These are phyloP conservation scores for Solanum chiquidenum DNA, from an alignment of 257 asterid species.

Conservation along the genomic window DNA sequence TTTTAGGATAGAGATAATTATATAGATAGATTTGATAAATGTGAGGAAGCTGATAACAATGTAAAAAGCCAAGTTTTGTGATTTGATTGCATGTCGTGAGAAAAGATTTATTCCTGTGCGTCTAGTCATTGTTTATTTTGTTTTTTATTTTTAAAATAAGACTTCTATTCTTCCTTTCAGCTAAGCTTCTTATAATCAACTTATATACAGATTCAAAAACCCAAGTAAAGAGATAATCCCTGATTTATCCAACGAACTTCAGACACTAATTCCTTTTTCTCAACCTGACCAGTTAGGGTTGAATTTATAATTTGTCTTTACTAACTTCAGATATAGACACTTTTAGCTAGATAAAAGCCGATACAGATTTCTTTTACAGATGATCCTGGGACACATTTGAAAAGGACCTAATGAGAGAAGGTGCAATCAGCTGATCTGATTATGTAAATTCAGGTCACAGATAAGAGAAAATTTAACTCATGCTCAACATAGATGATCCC, in stretches of 20 bases:
- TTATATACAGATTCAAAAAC: neutral
- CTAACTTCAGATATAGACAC: neutral
- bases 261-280: neutral
- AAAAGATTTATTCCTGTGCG: neutral
- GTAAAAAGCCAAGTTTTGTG: neutral
- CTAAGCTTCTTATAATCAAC: neutral
- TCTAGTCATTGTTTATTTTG: neutral
- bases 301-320: neutral
- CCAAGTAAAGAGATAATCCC: neutral
- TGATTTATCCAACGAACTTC: neutral
- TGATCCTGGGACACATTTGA: neutral
- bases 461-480: neutral
- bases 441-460: neutral
- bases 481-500: neutral
- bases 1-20: neutral
- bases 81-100: neutral
- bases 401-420: neutral
- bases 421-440: neutral
- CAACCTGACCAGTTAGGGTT: neutral
- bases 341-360: neutral
- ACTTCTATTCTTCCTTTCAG: neutral
- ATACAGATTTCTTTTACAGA: neutral
- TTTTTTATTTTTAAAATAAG: neutral
- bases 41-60: neutral
- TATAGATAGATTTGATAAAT: neutral